phyloP scores from a whole-genome alignment of 2,329 filamentous ascomycete genomes.

The Phialophora macrospora region DNA sequence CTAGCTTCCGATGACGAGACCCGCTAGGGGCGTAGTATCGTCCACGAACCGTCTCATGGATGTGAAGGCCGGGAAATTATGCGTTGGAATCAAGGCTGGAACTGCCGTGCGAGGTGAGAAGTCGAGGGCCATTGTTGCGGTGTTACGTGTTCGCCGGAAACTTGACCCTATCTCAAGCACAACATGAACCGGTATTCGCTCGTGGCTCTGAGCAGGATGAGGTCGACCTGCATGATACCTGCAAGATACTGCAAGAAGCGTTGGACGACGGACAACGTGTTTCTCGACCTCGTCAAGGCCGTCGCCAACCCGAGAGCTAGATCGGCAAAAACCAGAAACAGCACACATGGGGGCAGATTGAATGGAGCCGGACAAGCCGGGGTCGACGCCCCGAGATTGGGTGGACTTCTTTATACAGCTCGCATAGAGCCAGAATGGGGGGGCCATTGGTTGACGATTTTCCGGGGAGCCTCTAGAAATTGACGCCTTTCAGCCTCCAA shows the following conservation, averaged over 20 bases:
- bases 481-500: conserved; percentile 13
- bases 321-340: conserved; percentile 18
- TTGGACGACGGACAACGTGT: conserved; percentile 19
- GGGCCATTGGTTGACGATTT: conserved; percentile 24
- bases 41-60: conserved; percentile 11
- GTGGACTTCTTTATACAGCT: conserved; percentile 6
- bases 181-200: background rate
- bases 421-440: conserved; percentile 1
- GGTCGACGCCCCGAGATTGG: conserved; percentile 22
- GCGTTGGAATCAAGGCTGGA: conserved; percentile 25
- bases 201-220: conserved; percentile 14
- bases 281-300: conserved; percentile 9
- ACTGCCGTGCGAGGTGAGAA: background rate
- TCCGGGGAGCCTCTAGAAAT: conserved; percentile 27
- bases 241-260: background rate
- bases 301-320: conserved; percentile 11
- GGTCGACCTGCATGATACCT: conserved; percentile 22
- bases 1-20: conserved; percentile 29
- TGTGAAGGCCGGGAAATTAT: conserved; percentile 25
- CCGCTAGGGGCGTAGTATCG: conserved; percentile 16
- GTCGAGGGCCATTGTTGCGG: conserved; percentile 5
- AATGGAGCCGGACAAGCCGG: conserved; percentile 11
- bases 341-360: conserved; percentile 13
- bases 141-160: conserved; percentile 28
- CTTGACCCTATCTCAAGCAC: conserved; percentile 18